Base-by-base conservation (phyloP, 371 early-diverging fungal species). In the Syncephalastrum monosporum region DNA sequence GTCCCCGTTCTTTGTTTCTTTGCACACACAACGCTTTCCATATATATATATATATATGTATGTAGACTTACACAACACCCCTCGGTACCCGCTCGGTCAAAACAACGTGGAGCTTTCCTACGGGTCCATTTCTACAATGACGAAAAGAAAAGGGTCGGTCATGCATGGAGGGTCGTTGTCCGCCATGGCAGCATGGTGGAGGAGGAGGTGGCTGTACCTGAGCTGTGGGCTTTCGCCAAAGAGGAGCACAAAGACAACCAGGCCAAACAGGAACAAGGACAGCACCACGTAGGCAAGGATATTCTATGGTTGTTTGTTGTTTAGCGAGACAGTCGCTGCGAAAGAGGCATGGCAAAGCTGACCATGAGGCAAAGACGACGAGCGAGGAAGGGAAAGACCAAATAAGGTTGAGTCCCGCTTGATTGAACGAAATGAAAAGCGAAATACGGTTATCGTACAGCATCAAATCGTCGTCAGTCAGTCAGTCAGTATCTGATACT, bases 221-320 rank as follows among this genome's bases (percentile, higher is more conserved):
- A 77, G 59, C 24, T 57, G 70, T 29, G 77, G 77, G 43, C 61
- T 60, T 60, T 74, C 63, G 14, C 77, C 77, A 63, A 77, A 77
- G 15, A 77, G 50, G 38, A 77, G 60, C 23, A 63, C 53, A 27
- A 77, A 74, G 14, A 77, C 68, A 48, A 70, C 47, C 15, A 61
- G 27, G 15, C 74, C 69, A 57, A 77, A 67, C 4, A 63, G 10
- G 5, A 54, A 16, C 48, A 74, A 42, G 43, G 66, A 55, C 4
- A 62, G 17, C 25, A 68, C 50, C 16, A 65, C 60, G 10, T 54
- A 57, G 3, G 59, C 33, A 6, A 67, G 59, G 16, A 72, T 29
- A 45, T 59, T 61, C 72, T 75, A 48, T 50, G 21, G 50, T 46
- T 50, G n/a, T 50, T 46, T 12, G n/a, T 16, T n/a, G n/a, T 21